Percentiles rank a stretch among this genome's conserved stretches.
Evolutionary conservation across 306 rosid species (phyloP).

Genomic region (Cercis canadensis): DNA sequence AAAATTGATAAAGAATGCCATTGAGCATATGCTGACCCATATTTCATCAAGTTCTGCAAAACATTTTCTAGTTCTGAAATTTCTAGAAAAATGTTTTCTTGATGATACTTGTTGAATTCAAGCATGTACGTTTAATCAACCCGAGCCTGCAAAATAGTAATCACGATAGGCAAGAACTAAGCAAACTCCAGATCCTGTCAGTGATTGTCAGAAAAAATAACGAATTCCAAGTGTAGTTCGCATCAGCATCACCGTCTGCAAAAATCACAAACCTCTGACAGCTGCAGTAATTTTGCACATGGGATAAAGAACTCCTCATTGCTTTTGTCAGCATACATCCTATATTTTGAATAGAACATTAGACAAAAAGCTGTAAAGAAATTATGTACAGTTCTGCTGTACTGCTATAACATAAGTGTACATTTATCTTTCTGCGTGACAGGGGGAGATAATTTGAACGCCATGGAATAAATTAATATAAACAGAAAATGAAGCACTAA

Average conservation of each 20-base stretch:
- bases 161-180: conserved; percentile 19
- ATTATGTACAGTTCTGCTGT: conserved; percentile 14
- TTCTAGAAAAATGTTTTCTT: not conserved
- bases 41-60: conserved; percentile 5
- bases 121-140: not conserved
- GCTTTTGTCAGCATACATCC: conserved; percentile 25
- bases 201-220: conserved; percentile 10
- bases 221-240: conserved; percentile 3
- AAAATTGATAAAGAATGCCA: not conserved
- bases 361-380: conserved; percentile 29
- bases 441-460: not conserved
- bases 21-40: not conserved
- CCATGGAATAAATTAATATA: not conserved
- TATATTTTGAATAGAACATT: conserved; percentile 24
- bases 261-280: conserved; percentile 15
- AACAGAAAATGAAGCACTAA: not conserved
- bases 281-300: conserved; percentile 31
- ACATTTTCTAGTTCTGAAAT: not conserved
- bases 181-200: conserved; percentile 30
- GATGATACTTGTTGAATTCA: not conserved
- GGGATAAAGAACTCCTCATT: conserved; percentile 29
- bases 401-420: conserved; percentile 7
- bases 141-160: conserved; percentile 29
- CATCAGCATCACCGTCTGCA: conserved; percentile 22
- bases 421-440: not conserved